phyloP scores from a whole-genome alignment of 1,139 yeast species.

The Yamadazyma sp. region DNA sequence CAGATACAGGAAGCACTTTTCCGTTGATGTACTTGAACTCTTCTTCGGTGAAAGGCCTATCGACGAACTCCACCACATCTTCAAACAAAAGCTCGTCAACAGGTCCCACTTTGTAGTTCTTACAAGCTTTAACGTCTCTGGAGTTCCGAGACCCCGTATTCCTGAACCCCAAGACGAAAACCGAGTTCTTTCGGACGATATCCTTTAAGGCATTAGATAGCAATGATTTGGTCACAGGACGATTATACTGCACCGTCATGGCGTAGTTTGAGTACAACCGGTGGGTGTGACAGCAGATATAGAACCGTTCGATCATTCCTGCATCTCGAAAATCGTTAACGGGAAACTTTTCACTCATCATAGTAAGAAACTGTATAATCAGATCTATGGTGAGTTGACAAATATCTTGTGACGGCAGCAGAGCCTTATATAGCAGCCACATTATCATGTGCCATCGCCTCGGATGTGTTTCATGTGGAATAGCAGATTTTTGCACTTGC shows the following conservation, averaged over 20 bases:
- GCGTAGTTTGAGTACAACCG: conserved; percentile 28
- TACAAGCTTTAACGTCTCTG: conserved; percentile 10
- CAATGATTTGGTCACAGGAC: conserved; percentile 14
- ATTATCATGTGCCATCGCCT: no score
- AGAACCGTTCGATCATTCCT: no score
- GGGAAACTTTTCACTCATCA: no score
- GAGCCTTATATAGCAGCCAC: no score
- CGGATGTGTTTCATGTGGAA: no score
- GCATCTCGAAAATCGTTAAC: no score
- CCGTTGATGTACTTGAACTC: conserved; percentile 19
- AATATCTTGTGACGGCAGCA: no score
- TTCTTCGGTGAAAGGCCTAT: conserved; percentile 16
- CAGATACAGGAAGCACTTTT: conserved; percentile 16
- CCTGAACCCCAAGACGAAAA: conserved; percentile 11
- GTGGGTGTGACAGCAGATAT: no score
- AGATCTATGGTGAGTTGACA: no score
- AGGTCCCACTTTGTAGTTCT: conserved; percentile 20
- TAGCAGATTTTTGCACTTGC: not conserved
- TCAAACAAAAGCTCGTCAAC: conserved; percentile 22
- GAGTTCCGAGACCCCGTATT: conserved; percentile 13
- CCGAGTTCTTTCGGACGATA: conserved; percentile 23
- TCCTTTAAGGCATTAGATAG: conserved; percentile 26
- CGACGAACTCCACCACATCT: conserved; percentile 24
- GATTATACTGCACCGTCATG: conserved; percentile 25
- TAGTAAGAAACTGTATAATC: no score